phyloP scores from a whole-genome alignment of 2,329 filamentous ascomycete species.

The Fusarium robinianum region DNA sequence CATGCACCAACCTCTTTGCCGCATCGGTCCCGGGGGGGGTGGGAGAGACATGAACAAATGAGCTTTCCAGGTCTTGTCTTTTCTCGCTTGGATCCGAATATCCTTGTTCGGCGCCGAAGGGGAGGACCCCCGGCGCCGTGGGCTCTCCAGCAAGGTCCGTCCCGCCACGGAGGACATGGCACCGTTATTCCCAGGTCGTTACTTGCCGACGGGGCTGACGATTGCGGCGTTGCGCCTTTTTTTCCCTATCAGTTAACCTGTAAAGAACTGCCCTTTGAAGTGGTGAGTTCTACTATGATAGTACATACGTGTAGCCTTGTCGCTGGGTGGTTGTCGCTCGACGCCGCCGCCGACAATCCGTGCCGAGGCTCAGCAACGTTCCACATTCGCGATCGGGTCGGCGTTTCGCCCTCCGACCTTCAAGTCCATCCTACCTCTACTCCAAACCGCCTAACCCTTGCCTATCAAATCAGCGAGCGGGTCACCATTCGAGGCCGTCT shows the following conservation, averaged over 20 bases:
- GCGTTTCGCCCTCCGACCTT: conserved; percentile 28
- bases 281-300: no score
- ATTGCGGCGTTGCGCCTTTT: background rate
- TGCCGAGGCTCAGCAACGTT: conserved; percentile 18
- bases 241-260: no score
- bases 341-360: conserved; percentile 22
- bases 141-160: no score
- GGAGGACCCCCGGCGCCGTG: background rate
- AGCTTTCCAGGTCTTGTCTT: conserved; percentile 10
- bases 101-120: conserved; percentile 29
- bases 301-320: conserved; percentile 9
- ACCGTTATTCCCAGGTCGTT: background rate
- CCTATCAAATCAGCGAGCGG: no score
- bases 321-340: conserved; percentile 15
- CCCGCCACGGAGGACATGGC: no score
- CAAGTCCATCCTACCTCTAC: conserved; percentile 10
- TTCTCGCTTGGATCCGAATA: conserved; percentile 20
- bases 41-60: no score
- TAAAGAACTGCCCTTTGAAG: no score
- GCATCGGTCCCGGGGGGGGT: conserved; percentile 28
- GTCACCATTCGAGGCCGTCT: conserved; percentile 1
- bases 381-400: conserved; percentile 22
- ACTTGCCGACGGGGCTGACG: conserved; percentile 1
- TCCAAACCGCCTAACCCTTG: no score
- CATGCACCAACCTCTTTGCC: conserved; percentile 6